Conservation (phyloP, 441 rosid species). For the Populus trichocarpa region DNA sequence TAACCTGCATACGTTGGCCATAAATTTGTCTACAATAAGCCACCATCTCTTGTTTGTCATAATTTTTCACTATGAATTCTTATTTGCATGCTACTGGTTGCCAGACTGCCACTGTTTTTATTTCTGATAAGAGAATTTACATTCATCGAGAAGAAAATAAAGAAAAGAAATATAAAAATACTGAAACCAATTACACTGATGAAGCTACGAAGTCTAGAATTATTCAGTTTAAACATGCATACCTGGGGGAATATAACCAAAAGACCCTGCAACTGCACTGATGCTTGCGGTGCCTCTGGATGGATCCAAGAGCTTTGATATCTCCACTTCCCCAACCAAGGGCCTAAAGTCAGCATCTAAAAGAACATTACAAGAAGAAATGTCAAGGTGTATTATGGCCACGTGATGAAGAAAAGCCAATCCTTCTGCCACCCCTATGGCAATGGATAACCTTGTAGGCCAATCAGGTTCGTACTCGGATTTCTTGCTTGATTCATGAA, state of each 20-base stretch:
- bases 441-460: constrained; percentile 80
- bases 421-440: constrained; percentile 90
- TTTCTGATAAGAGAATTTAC: too few relatives aligned
- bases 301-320: constrained; percentile 92
- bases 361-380: constrained; percentile 76
- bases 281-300: constrained; percentile 95
- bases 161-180: too few relatives aligned
- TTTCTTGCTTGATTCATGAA: constrained; percentile 65
- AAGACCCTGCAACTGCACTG: constrained; percentile 97
- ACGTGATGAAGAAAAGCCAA: constrained; percentile 88
- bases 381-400: constrained; percentile 91
- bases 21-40: too few relatives aligned
- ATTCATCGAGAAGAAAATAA: too few relatives aligned
- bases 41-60: too few relatives aligned
- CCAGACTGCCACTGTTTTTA: too few relatives aligned
- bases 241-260: constrained; percentile 98
- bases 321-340: constrained; percentile 85
- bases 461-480: constrained; percentile 81
- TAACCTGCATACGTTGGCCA: too few relatives aligned
- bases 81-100: too few relatives aligned
- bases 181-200: background rate
- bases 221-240: constrained; percentile 9
- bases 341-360: constrained; percentile 76
- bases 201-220: background rate
- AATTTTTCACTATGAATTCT: too few relatives aligned